Conservation (phyloP, 75 land plant genomes). For the Adiantum capillusveneris region DNA sequence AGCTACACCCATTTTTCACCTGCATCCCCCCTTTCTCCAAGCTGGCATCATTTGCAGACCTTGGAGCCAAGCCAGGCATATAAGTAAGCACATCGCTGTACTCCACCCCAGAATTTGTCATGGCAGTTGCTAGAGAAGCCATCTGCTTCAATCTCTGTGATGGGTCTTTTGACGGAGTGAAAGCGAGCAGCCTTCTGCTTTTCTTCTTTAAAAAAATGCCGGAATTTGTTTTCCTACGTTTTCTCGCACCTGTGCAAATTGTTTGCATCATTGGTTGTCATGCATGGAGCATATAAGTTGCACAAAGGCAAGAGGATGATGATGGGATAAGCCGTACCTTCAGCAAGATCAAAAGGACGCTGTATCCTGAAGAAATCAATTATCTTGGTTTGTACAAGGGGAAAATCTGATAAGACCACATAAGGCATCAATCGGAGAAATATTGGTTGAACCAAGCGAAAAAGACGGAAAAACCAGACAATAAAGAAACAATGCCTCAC, state of each 20-base stretch:
- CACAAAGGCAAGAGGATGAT: too few relatives aligned
- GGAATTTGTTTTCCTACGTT: slow-evolving; percentile 21
- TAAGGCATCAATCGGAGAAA: too few relatives aligned
- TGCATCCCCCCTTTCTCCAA: slow-evolving; percentile 74
- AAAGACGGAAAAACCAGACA: too few relatives aligned
- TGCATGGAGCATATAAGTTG: too few relatives aligned
- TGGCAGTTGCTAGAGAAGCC: slow-evolving; percentile 76
- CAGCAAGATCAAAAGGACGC: background rate
- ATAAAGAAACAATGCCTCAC: too few relatives aligned
- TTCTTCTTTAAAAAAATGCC: slow-evolving; percentile 42
- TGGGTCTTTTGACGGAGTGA: slow-evolving; percentile 46
- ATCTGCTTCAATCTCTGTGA: slow-evolving; percentile 54
- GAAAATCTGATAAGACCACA: slow-evolving; percentile 18
- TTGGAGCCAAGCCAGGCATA: slow-evolving; percentile 59
- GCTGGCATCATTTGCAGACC: slow-evolving; percentile 47
- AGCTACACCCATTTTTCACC: slow-evolving; percentile 18
- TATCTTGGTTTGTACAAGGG: slow-evolving; percentile 25
- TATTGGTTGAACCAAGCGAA: too few relatives aligned
- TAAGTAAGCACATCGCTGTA: slow-evolving; percentile 70
- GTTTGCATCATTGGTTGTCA: too few relatives aligned
- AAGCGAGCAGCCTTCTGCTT: slow-evolving; percentile 62
- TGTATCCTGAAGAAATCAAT: slow-evolving; percentile 25
- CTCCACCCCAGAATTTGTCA: slow-evolving; percentile 48
- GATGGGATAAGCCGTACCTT: background rate
- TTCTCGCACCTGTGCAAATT: slow-evolving; percentile 20